Percentiles rank a stretch among this genome's conserved stretches.
These are phyloP conservation scores for Solioccasus polychromus DNA, from an alignment of 768 basidiomycete genomes.

Conservation along the genomic window DNA sequence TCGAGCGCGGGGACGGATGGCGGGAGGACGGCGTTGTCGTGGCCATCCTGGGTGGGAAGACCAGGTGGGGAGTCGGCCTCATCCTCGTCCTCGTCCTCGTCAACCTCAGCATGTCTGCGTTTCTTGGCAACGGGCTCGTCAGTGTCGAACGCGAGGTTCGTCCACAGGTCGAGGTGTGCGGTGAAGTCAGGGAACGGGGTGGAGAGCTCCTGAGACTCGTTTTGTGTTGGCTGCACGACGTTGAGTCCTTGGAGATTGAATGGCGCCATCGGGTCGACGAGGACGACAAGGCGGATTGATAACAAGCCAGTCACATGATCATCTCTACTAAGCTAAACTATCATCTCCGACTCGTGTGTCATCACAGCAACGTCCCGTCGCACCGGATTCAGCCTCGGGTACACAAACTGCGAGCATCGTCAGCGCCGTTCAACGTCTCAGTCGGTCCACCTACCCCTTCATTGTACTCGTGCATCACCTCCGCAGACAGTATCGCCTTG, in stretches of 20 bases:
- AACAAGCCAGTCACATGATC: slow-evolving; percentile 15
- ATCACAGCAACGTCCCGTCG: slow-evolving; percentile 77
- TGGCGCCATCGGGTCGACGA: slow-evolving; percentile 46
- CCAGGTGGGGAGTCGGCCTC: slow-evolving; percentile 3
- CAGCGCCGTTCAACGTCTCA: not conserved
- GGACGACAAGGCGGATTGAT: slow-evolving; percentile 4
- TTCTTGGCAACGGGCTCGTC: slow-evolving; percentile 61
- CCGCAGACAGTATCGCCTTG: slow-evolving; percentile 67
- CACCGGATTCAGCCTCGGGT: slow-evolving; percentile 75
- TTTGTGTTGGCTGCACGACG: slow-evolving; percentile 57
- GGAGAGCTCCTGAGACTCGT: slow-evolving; percentile 51
- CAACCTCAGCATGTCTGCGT: slow-evolving; percentile 32
- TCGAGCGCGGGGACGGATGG: slow-evolving; percentile 44
- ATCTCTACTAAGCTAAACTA: not conserved
- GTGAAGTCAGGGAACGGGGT: slow-evolving; percentile 69
- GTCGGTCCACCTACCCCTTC: slow-evolving; percentile 51
- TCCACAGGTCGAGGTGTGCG: slow-evolving; percentile 82
- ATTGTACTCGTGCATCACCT: slow-evolving; percentile 85
- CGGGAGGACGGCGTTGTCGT: slow-evolving; percentile 57
- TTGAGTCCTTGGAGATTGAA: slow-evolving; percentile 77
- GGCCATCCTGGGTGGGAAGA: slow-evolving; percentile 49
- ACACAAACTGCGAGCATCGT: slow-evolving; percentile 63
- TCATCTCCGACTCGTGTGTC: slow-evolving; percentile 82
- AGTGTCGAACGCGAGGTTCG: slow-evolving; percentile 73
- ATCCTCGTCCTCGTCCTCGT: slow-evolving; percentile 39